Evolutionary conservation across 2,329 filamentous ascomycete genomes (phyloP).

Genomic region (Hypomyces rosellus): DNA sequence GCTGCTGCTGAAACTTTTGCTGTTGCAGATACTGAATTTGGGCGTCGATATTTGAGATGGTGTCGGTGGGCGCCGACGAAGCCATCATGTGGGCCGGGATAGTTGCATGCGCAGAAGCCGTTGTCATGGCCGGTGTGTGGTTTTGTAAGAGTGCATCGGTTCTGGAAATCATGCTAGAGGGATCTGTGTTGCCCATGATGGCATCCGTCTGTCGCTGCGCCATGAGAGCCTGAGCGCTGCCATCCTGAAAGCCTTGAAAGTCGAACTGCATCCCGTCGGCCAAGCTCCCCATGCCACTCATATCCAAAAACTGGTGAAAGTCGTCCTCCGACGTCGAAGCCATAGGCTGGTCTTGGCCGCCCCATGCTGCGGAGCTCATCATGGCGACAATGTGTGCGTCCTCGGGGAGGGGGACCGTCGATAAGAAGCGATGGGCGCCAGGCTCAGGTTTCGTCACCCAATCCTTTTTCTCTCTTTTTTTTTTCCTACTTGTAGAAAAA

Average conservation of each 20-base stretch:
- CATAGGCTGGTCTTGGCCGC: constrained; percentile 50
- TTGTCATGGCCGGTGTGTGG: constrained; percentile 44
- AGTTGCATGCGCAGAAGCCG: constrained; percentile 36
- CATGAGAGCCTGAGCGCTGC: constrained; percentile 28
- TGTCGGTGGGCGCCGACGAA: constrained; percentile 37
- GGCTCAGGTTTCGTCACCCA: background rate
- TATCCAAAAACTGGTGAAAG: constrained; percentile 58
- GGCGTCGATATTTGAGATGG: constrained; percentile 55
- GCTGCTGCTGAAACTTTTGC: constrained; percentile 56
- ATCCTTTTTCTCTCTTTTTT: background rate
- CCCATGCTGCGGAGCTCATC: constrained; percentile 51
- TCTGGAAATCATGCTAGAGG: constrained; percentile 24
- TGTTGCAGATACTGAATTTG: constrained; percentile 62
- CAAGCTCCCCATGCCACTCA: constrained; percentile 49
- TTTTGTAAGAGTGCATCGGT: constrained; percentile 34
- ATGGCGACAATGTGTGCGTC: constrained; percentile 25
- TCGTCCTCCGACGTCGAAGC: constrained; percentile 50
- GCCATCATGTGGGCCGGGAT: constrained; percentile 42
- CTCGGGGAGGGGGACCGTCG: background rate
- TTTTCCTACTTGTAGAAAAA: too few species aligned
- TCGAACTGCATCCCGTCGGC: constrained; percentile 52
- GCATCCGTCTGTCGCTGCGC: constrained; percentile 26
- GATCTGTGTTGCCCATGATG: constrained; percentile 29
- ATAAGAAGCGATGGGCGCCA: background rate
- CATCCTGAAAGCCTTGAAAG: constrained; percentile 48